phyloP scores from a whole-genome alignment of 768 basidiomycete species.

The Psilocybe subaeruginosa region DNA sequence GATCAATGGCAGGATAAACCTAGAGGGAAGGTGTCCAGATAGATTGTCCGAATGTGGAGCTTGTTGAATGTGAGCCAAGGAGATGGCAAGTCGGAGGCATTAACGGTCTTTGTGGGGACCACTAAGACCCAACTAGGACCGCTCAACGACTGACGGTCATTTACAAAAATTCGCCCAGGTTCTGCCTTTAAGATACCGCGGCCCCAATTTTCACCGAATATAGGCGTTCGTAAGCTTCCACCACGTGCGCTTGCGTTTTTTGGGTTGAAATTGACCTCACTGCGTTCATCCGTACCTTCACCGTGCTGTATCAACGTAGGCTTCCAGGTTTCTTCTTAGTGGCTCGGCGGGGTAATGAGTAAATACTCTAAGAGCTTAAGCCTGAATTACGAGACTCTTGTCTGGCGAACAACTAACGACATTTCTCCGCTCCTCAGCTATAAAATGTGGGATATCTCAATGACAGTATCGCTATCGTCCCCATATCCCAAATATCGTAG shows the following conservation, averaged over 20 bases:
- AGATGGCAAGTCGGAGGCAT: not conserved
- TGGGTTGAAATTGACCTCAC: not conserved
- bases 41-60: not conserved
- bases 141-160: not conserved
- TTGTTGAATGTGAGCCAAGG: not conserved
- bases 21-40: not conserved
- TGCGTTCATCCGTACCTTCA: slow-evolving; percentile 5
- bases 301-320: not conserved
- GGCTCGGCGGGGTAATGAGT: not conserved
- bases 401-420: not conserved
- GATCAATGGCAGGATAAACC: not conserved
- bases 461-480: not conserved
- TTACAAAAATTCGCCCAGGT: not conserved
- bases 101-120: not conserved
- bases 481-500: not conserved
- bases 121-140: not conserved
- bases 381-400: not conserved
- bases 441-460: not conserved
- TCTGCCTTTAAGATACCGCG: not conserved
- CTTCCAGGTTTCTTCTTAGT: not conserved
- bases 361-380: not conserved
- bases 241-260: not conserved
- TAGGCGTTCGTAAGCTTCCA: not conserved
- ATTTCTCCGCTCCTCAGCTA: slow-evolving; percentile 9
- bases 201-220: not conserved